These are phyloP conservation scores for Suillus brevipes DNA, from an alignment of 768 basidiomycete genomes.

Conservation along the genomic window DNA sequence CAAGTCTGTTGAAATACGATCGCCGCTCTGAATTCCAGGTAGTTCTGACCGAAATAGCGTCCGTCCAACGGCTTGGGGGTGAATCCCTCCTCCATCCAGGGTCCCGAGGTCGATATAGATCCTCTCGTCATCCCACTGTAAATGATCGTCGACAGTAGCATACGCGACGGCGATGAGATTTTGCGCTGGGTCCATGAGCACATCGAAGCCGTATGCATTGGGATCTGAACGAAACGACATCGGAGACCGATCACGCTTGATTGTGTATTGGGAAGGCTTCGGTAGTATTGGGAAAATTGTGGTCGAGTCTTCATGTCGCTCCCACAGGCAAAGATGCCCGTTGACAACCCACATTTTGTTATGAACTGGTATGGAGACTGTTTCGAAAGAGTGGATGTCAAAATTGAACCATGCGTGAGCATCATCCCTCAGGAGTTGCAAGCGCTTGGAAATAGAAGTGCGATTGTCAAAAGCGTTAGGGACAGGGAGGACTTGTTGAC, in stretches of 20 bases:
- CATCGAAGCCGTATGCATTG: not conserved
- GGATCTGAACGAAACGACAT: not conserved
- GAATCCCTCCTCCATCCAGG: not conserved
- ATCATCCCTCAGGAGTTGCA: not conserved
- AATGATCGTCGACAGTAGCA: not conserved
- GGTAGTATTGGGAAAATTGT: not conserved
- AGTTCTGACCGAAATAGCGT: not conserved
- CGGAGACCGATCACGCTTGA: not conserved
- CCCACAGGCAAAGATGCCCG: not conserved
- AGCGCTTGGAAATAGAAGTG: not conserved
- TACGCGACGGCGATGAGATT: not conserved
- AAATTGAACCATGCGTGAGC: not conserved
- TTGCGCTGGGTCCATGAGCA: not conserved
- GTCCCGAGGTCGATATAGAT: not conserved
- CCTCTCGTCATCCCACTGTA: not conserved
- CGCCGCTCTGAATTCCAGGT: not conserved
- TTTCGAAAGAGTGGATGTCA: not conserved
- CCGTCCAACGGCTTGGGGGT: not conserved
- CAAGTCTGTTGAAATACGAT: not conserved
- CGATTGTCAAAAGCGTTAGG: not conserved
- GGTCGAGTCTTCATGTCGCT: not conserved
- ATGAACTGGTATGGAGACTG: not conserved
- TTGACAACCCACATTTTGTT: constrained; percentile 1
- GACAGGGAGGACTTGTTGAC: not conserved
- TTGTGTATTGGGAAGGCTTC: not conserved